Percentiles rank a stretch among this genome's conserved stretches.
These are phyloP conservation scores for Phytopythium montanum DNA, from an alignment of 352 stramenopile genomes.

Conservation along the genomic window DNA sequence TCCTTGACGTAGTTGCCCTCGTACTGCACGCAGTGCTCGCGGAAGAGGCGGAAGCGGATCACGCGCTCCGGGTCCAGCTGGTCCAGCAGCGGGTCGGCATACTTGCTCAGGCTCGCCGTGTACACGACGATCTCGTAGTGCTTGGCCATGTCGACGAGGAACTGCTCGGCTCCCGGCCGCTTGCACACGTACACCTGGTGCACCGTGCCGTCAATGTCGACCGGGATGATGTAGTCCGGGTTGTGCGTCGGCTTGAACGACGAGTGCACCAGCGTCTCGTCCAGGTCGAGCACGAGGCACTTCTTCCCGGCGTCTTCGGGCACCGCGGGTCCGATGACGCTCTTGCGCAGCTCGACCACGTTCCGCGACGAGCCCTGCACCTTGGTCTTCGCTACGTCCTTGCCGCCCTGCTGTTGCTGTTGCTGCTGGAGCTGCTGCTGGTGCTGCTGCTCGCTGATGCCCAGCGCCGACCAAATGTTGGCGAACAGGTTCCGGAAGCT, in stretches of 20 bases:
- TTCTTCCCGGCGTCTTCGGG: conserved; percentile 75
- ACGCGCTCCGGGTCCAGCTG: conserved; percentile 90
- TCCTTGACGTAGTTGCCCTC: conserved; percentile 98
- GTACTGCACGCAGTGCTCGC: conserved; percentile 95
- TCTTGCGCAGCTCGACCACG: conserved; percentile 53
- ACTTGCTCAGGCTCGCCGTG: conserved; percentile 97
- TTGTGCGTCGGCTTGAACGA: conserved; percentile 93
- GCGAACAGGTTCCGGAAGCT: conserved; percentile 65
- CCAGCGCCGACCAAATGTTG: conserved; percentile 64
- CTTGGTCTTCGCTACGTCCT: conserved; percentile 17
- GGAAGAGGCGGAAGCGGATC: conserved; percentile 90
- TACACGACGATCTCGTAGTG: conserved; percentile 99
- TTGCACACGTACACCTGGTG: conserved; percentile 91
- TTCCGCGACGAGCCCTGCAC: conserved; percentile 17
- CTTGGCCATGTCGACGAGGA: conserved; percentile 95
- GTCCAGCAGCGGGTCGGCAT: conserved; percentile 97
- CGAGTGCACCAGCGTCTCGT: conserved; percentile 98
- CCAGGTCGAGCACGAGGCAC: conserved; percentile 94
- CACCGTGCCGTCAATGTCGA: conserved; percentile 91
- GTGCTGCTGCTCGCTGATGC: conserved; percentile 54
- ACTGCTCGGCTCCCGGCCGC: conserved; percentile 93
- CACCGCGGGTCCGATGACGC: conserved; percentile 36
- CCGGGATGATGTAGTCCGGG: conserved; percentile 96
- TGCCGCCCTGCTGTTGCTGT: conserved; percentile 26
- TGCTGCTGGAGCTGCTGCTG: conserved; percentile 26